Evolutionary conservation across 2,329 filamentous ascomycete species (phyloP), one percentile per base, ranked within the genome.

Genomic region (Phialocephala subalpina): DNA sequence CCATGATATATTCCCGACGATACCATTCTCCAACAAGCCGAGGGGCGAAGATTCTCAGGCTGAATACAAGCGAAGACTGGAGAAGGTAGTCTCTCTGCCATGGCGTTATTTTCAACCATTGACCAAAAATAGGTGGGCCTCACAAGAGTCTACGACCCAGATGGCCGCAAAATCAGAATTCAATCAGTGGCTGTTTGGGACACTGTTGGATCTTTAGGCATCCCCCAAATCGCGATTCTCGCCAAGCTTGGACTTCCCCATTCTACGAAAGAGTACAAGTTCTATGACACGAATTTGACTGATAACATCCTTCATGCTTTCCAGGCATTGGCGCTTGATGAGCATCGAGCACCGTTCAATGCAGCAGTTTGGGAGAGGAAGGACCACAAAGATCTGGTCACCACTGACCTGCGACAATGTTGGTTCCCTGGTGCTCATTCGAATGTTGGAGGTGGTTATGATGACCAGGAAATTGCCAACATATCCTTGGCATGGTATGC

Each of bases 151-250:
- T 73, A 75, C n/a, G 77, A 74, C 65, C 71, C 68, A 7, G 75
- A 79, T 52, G 75, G 73, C 60, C 68, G 22, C 69, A 75, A 33
- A 66, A 77, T 85, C 40, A 77, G 72, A 11, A 78, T 85, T 63
- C 79, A 81, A 66, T 82, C 82, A 1, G 76, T 84, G 29, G 83
- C 78, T 5, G 83, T 84, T 6, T 85, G 81, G 80, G 83, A 85
- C 69, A 85, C 83, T 1, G 78, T 76, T 2, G 74, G 76, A 25
- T 71, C 73, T 60, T 60, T 75, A 5, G 73, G 73, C 4, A 75
- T 84, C 36, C 82, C 82, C 1, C 79, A 80, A 0, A 80, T 82
- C 0, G 78, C 81, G 0, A 77, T 62, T 65, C 80, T 62, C 38
- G 63, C 73, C 9, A 76, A 75, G 4, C 77, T 76, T 47, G 73